phyloP scores from a whole-genome alignment of 805 yeast genomes.

The Candida caryicola region DNA sequence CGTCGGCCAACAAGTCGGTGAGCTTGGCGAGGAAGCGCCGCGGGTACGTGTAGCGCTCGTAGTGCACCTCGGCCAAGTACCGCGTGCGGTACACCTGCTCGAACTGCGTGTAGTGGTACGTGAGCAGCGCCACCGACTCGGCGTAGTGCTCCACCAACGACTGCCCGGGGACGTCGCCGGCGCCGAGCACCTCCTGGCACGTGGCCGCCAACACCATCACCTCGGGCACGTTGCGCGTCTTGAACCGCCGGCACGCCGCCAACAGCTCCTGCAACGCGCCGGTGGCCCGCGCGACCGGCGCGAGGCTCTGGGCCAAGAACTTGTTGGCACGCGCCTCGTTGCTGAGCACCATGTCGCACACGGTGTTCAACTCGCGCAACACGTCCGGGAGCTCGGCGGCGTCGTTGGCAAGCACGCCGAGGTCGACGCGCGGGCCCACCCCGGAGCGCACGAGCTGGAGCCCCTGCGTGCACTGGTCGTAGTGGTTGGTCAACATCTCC shows the following conservation, averaged over 20 bases:
- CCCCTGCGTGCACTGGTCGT: constrained; percentile 69
- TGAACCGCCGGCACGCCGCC: constrained; percentile 20
- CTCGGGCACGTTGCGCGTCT: constrained; percentile 23
- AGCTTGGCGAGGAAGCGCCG: constrained; percentile 29
- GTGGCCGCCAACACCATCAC: constrained; percentile 19
- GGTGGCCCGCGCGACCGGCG: constrained; percentile 14
- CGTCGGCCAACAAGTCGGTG: constrained; percentile 34
- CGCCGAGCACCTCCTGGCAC: constrained; percentile 12
- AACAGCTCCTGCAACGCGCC: constrained; percentile 16
- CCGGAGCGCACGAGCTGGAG: constrained; percentile 33
- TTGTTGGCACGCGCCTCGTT: constrained; percentile 33
- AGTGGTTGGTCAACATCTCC: constrained; percentile 74
- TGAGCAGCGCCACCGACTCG: constrained; percentile 28
- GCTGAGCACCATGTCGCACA: constrained; percentile 33
- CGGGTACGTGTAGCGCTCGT: constrained; percentile 40
- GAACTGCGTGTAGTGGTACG: constrained; percentile 37
- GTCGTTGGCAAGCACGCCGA: constrained; percentile 52
- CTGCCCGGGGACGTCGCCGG: constrained; percentile 9
- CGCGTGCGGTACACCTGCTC: constrained; percentile 30
- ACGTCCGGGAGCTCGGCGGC: constrained; percentile 57
- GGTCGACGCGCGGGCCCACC: constrained; percentile 12
- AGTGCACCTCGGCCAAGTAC: constrained; percentile 37
- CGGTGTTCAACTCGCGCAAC: constrained; percentile 41
- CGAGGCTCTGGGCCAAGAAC: constrained; percentile 13
- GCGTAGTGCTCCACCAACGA: constrained; percentile 17